These are phyloP conservation scores for Stagonosporopsis chrysanthemi DNA, from an alignment of 2,329 filamentous ascomycete genomes.

Conservation along the genomic window DNA sequence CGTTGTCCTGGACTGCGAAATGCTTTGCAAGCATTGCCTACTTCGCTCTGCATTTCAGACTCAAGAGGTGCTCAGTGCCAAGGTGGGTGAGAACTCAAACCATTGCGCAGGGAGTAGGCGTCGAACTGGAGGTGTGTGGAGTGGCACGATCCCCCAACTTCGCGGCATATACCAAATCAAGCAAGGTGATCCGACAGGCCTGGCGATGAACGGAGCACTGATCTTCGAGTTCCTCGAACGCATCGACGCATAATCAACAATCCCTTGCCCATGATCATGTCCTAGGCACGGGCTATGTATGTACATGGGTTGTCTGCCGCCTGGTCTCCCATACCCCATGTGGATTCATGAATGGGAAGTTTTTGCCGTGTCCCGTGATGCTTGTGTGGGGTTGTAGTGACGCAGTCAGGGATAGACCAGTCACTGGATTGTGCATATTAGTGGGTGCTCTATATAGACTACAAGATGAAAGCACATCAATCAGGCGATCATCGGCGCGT, in stretches of 20 bases:
- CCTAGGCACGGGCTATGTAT: not conserved
- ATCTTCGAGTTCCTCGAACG: not conserved
- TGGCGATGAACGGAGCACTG: not conserved
- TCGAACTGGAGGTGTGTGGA: not conserved
- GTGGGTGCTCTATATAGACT: conserved; percentile 9
- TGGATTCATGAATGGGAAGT: not conserved
- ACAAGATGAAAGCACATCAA: not conserved
- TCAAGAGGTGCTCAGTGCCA: not conserved
- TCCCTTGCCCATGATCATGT: not conserved
- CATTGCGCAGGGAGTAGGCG: conserved; percentile 3
- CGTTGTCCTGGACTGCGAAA: not conserved
- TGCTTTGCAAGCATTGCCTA: not conserved
- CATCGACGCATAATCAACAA: not conserved
- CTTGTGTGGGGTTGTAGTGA: not conserved
- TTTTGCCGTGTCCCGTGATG: conserved; percentile 3
- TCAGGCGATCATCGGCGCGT: not conserved
- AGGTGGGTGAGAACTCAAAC: conserved; percentile 10
- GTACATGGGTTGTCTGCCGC: not conserved
- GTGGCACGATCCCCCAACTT: conserved; percentile 1
- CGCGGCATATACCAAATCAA: conserved; percentile 9
- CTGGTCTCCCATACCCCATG: not conserved
- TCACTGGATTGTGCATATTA: conserved; percentile 3
- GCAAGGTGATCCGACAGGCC: not conserved
- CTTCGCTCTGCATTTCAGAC: not conserved
- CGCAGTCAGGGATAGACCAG: not conserved